Percentiles rank a stretch among this genome's conserved stretches.
phyloP scores from a whole-genome alignment of 2,329 filamentous ascomycete species.

The Blumeria graminis region DNA sequence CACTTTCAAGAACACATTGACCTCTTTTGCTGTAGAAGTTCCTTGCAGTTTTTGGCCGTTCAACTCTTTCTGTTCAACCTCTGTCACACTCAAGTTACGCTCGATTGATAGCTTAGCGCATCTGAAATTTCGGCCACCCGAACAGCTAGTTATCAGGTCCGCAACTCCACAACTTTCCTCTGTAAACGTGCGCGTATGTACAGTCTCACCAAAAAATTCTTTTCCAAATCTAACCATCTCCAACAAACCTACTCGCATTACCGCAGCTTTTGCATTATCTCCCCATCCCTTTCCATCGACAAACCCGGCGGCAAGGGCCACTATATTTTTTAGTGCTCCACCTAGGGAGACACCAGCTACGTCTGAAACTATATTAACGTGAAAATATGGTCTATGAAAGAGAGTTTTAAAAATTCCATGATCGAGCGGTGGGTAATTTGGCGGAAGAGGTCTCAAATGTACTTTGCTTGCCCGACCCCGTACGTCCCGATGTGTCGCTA shows the following conservation, averaged over 20 bases:
- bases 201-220: conserved; percentile 69
- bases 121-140: conserved; percentile 76
- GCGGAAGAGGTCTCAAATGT: conserved; percentile 50
- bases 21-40: conserved; percentile 74
- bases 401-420: conserved; percentile 62
- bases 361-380: conserved; percentile 78
- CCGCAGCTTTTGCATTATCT: conserved; percentile 94
- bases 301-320: conserved; percentile 82
- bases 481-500: conserved; percentile 36
- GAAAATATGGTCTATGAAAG: conserved; percentile 94
- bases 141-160: conserved; percentile 85
- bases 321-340: conserved; percentile 89
- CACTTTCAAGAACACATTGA: conserved; percentile 67
- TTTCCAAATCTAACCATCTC: conserved; percentile 95
- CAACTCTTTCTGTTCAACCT: conserved; percentile 71
- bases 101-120: conserved; percentile 77
- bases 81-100: conserved; percentile 53
- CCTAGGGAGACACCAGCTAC: conserved; percentile 93
- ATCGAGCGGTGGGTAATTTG: conserved; percentile 66
- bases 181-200: conserved; percentile 73
- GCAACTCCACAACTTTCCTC: conserved; percentile 89
- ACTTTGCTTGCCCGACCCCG: conserved; percentile 42
- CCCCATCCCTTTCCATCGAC: conserved; percentile 92
- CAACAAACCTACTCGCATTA: conserved; percentile 86
- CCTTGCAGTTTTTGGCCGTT: conserved; percentile 96